A percentile compares a stretch with the other conserved stretches of the same genome.
phyloP scores from a whole-genome alignment of 2,329 filamentous ascomycete genomes.

The Penicillium aurantiogriseum region DNA sequence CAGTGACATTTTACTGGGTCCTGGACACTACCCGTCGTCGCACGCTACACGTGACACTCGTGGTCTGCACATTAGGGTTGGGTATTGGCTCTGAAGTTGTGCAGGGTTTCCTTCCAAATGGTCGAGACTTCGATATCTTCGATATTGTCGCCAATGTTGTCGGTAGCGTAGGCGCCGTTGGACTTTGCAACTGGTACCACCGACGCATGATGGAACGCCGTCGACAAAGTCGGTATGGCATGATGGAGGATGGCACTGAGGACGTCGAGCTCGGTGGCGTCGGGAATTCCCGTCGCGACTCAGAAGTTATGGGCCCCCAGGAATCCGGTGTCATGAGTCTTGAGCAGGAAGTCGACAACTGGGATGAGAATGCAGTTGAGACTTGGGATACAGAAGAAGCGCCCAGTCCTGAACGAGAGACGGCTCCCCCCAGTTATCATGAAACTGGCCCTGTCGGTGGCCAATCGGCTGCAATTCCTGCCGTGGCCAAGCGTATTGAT shows the following conservation, averaged over 20 bases:
- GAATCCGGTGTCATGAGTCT: conserved; percentile 66
- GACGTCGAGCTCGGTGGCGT: conserved; percentile 72
- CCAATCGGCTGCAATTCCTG: conserved; percentile 22
- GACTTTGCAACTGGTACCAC: conserved; percentile 86
- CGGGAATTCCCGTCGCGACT: conserved; percentile 47
- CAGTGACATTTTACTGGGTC: conserved; percentile 89
- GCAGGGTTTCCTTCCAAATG: conserved; percentile 66
- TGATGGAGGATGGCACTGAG: conserved; percentile 52
- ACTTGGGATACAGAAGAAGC: conserved; percentile 62
- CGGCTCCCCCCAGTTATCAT: conserved; percentile 21
- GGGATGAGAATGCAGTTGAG: conserved; percentile 80
- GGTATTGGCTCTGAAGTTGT: conserved; percentile 59
- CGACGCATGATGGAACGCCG: conserved; percentile 90
- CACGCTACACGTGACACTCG: conserved; percentile 76
- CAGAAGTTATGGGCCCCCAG: conserved; percentile 48
- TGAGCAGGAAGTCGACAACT: conserved; percentile 85
- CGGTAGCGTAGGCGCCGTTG: conserved; percentile 70
- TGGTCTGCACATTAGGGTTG: conserved; percentile 68
- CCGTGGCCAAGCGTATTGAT: conserved; percentile 34
- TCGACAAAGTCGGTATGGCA: conserved; percentile 70
- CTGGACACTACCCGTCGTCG: conserved; percentile 86
- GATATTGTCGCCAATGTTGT: conserved; percentile 86
- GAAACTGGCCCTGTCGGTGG: conserved; percentile 16
- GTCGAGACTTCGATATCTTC: conserved; percentile 70
- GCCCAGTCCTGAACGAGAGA: conserved; percentile 26